phyloP scores from a whole-genome alignment of 441 rosid species.

The Bruguiera hainesii region DNA sequence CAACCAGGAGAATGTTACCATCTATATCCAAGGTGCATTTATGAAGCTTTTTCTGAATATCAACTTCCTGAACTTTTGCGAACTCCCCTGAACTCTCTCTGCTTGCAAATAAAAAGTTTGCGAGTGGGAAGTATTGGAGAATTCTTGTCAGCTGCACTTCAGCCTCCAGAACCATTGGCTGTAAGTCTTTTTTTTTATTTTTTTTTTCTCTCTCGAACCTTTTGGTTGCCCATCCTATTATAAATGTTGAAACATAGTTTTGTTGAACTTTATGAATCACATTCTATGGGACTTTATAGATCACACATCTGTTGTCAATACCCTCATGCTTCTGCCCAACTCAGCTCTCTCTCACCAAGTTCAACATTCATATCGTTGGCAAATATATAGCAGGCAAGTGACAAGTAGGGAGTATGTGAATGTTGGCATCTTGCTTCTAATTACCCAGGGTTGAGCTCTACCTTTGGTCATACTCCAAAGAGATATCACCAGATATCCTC shows the following conservation, averaged over 20 bases:
- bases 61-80: conserved; percentile 99
- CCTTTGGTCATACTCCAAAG: too few species aligned
- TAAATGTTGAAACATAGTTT: not conserved
- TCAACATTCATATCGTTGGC: too few species aligned
- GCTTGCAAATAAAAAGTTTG: conserved; percentile 98
- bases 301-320: too few species aligned
- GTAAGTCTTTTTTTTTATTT: conserved; percentile 45
- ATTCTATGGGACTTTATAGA: too few species aligned
- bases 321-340: too few species aligned
- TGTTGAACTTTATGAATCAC: too few species aligned
- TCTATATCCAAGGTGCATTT: conserved; percentile 84
- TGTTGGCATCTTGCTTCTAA: too few species aligned
- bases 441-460: too few species aligned
- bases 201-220: not conserved
- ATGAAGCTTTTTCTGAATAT: conserved; percentile 93
- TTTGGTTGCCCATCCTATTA: not conserved
- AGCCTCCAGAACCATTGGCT: conserved; percentile 88
- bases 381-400: too few species aligned
- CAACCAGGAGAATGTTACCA: conserved; percentile 97
- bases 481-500: too few species aligned
- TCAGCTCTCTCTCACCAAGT: too few species aligned
- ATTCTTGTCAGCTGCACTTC: conserved; percentile 94
- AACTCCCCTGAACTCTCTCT: conserved; percentile 97
- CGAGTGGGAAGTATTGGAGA: conserved; percentile 88
- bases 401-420: too few species aligned